phyloP scores from a whole-genome alignment of 2,329 filamentous ascomycete genomes.

The Basipetospora chlamydospora region DNA sequence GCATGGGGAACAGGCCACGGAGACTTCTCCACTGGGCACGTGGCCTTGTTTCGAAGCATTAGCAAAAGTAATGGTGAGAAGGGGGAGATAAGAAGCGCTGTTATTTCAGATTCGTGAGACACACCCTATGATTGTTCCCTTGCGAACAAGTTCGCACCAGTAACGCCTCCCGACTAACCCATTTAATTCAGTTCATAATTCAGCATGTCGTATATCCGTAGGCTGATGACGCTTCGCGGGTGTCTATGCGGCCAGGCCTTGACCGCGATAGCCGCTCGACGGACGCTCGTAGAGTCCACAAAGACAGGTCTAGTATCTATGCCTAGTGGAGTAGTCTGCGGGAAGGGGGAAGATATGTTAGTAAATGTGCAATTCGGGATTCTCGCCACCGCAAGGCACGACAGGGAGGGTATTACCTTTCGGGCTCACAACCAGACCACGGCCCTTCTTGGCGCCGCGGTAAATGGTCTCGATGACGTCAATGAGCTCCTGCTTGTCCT shows the following conservation, averaged over 20 bases:
- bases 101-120: slow-evolving; percentile 12
- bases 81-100: neutral
- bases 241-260: too few species aligned
- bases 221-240: too few species aligned
- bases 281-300: too few species aligned
- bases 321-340: slow-evolving; percentile 22
- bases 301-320: slow-evolving; percentile 17
- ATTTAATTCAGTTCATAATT: too few species aligned
- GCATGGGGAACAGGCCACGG: too few species aligned
- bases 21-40: too few species aligned
- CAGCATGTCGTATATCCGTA: too few species aligned
- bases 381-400: too few species aligned
- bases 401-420: slow-evolving; percentile 39
- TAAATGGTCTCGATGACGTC: slow-evolving; percentile 98
- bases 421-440: slow-evolving; percentile 89
- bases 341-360: neutral
- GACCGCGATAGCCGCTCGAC: too few species aligned
- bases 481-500: slow-evolving; percentile 97
- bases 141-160: neutral
- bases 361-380: too few species aligned
- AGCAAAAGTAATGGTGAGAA: neutral
- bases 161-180: neutral
- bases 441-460: slow-evolving; percentile 92
- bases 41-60: slow-evolving; percentile 2
- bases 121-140: slow-evolving; percentile 14